Base-by-base conservation (phyloP, 306 rosid genomes). In the Malus domestica region DNA sequence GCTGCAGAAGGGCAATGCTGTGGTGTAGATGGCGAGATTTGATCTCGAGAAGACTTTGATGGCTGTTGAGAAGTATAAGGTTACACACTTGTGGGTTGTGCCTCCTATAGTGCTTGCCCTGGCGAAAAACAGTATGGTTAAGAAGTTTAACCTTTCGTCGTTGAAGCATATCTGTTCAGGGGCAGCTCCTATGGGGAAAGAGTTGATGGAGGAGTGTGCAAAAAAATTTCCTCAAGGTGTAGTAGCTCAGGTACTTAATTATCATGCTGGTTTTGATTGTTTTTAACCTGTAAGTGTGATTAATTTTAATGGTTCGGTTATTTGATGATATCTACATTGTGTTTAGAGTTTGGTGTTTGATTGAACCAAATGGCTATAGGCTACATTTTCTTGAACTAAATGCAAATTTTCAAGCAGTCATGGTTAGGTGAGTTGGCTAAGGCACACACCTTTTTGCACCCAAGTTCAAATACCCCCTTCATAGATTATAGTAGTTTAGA, bases 131-230 rank as follows among this genome's bases (percentile, higher is more conserved):
- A 80, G 84, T 25, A 72, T 82, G 77, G 93, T 90, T 25, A 52
- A 76, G 52, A 88, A 88, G 22, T 91, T 84, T 70, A 61, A 88
- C 27, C 86, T 93, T 33, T 91, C 98, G 0, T 91, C 98, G 0
- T 35, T 93, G 90, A 89, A 27, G 87, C 81, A 66, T 10, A 69
- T 91, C 60, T 88, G 89, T 12, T 89, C 93, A 1, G 98, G 98
- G 46, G 98, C 97, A 52, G 98, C 97, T 49, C 98, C 98, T 73
- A 77, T 93, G 54, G 97, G 94, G 45, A 93, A 81, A 66, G 97
- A 91, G 1, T 81, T 93, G 81, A 91, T 91, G 97, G 86, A 87
- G 74, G 98, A 91, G 32, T 86, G 93, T 63, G 76, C 81, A 0
- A 83, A 44, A 44, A 81, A 83, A 13, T 51, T 93, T 29, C 93